Evolutionary conservation across 371 early-diverging fungal genomes (phyloP).

Genomic region (Rhizopus sp.): DNA sequence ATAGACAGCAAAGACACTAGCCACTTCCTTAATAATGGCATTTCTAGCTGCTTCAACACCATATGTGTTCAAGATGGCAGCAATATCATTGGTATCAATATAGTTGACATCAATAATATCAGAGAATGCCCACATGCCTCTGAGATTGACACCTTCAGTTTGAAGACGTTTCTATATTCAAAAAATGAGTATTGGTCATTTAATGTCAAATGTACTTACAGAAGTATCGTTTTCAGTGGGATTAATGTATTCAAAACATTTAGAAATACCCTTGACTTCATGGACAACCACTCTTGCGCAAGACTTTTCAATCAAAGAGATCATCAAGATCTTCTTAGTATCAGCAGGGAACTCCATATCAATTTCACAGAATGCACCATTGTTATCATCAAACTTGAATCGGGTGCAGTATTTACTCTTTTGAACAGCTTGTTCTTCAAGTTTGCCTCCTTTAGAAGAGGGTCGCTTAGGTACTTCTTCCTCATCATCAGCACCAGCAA

Average conservation of each 20-base stretch:
- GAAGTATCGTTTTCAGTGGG: constrained; percentile 80
- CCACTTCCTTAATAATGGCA: constrained; percentile 96
- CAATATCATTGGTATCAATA: constrained; percentile 97
- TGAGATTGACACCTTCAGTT: constrained; percentile 92
- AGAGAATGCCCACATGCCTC: constrained; percentile 85
- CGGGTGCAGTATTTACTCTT: constrained; percentile 62
- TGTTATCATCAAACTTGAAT: constrained; percentile 69
- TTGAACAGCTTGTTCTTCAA: constrained; percentile 46
- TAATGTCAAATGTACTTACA: constrained; percentile 28
- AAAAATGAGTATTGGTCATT: constrained; percentile 5
- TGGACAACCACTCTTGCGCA: constrained; percentile 73
- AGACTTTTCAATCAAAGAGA: constrained; percentile 78
- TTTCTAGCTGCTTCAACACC: constrained; percentile 99
- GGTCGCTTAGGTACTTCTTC: constrained; percentile 53
- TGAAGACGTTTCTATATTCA: constrained; percentile 66
- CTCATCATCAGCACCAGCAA: constrained; percentile 56
- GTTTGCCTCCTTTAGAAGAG: constrained; percentile 15
- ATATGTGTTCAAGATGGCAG: constrained; percentile 88
- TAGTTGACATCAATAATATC: constrained; percentile 82
- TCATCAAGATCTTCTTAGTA: constrained; percentile 94
- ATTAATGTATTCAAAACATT: constrained; percentile 76
- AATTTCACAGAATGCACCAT: constrained; percentile 82
- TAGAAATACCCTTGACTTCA: constrained; percentile 84
- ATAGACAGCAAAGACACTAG: constrained; percentile 96
- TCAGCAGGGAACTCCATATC: constrained; percentile 81